phyloP scores from a whole-genome alignment of 805 yeast genomes.

The Candida tallmaniae region DNA sequence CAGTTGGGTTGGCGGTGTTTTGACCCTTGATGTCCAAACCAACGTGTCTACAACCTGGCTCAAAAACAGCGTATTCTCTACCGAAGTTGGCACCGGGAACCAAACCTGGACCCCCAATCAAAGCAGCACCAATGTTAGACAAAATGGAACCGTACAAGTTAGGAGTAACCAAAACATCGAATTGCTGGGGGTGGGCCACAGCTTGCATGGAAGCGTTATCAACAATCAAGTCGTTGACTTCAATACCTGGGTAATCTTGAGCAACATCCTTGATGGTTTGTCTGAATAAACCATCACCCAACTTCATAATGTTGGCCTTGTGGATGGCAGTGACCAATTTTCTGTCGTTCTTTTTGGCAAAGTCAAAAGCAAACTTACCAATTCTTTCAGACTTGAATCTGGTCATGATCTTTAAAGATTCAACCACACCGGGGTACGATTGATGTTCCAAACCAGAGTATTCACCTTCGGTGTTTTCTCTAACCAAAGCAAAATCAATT shows the following conservation, averaged over 20 bases:
- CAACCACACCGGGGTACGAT: slow-evolving; percentile 96
- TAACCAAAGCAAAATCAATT: slow-evolving; percentile 88
- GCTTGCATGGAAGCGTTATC: slow-evolving; percentile 99
- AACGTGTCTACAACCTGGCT: slow-evolving; percentile 99
- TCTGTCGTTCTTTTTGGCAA: slow-evolving; percentile 89
- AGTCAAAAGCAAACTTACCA: slow-evolving; percentile 95
- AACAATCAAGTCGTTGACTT: slow-evolving; percentile 88
- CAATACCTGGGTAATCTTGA: slow-evolving; percentile 78
- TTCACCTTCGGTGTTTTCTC: slow-evolving; percentile 99
- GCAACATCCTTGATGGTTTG: slow-evolving; percentile 83
- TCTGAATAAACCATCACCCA: slow-evolving; percentile 97
- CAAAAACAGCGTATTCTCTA: slow-evolving; percentile 95
- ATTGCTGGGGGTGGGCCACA: slow-evolving; percentile 96
- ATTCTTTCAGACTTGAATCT: slow-evolving; percentile 93
- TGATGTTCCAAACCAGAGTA: slow-evolving; percentile 98
- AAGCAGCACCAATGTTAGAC: slow-evolving; percentile 97
- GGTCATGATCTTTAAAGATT: slow-evolving; percentile 92
- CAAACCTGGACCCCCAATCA: slow-evolving; percentile 96
- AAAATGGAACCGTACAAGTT: slow-evolving; percentile 96
- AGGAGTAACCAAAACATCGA: slow-evolving; percentile 96
- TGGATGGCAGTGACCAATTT: slow-evolving; percentile 93
- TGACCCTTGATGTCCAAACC: slow-evolving; percentile 95
- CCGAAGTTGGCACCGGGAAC: slow-evolving; percentile 99
- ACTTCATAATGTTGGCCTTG: slow-evolving; percentile 98
- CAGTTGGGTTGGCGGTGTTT: slow-evolving; percentile 96